Evolutionary conservation across 176 grass and related monocot species (phyloP), one percentile per base, ranked within the genome.

Genomic region (Raddia distichophylla): DNA sequence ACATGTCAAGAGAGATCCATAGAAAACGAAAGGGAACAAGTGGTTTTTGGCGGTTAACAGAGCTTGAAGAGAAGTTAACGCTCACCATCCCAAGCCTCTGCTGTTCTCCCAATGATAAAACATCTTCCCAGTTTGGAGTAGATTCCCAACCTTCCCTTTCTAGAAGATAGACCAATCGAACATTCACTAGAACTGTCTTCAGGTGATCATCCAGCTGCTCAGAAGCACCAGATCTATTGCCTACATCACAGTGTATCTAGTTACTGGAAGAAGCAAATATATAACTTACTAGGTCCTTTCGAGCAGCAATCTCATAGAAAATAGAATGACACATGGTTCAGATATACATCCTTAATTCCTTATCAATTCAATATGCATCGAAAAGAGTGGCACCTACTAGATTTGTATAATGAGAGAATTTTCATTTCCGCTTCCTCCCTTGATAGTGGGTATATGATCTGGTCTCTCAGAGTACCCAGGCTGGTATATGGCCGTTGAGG

Each of bases 71-170:
- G n/a, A 35, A 69, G 67, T 44, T 13, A 54, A 73, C 40, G 87
- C 87, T 80, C 27, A 98, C 95, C 95, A 98, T 98, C 79, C 92
- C 95, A 13, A 98, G 92, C 85, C 95, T 93, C 74, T 95, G 95
- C 64, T 98, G 95, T 65, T 98, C 95, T 71, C 95, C 95, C 74
- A 98, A 77, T 0, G 95, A 98, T 37, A 98, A 78, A 86, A 93
- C 82, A 77, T 98, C 90, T 87, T 98, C 96, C 93, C 95, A 94
- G 60, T 94, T 98, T 64, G 89, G 84, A 79, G 87, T 88, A 80
- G 96, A 90, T 88, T 98, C 90, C 96, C 92, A 98, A 12, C 96
- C 90, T 98, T 95, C 96, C 59, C 96, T 94, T 44, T 95, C 93
- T 64, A 98, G 84, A 88, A 98, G 96, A 80, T 98, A 98, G 60